These are phyloP conservation scores for Penium margaritaceum DNA, from an alignment of 139 green algal species.

Conservation along the genomic window DNA sequence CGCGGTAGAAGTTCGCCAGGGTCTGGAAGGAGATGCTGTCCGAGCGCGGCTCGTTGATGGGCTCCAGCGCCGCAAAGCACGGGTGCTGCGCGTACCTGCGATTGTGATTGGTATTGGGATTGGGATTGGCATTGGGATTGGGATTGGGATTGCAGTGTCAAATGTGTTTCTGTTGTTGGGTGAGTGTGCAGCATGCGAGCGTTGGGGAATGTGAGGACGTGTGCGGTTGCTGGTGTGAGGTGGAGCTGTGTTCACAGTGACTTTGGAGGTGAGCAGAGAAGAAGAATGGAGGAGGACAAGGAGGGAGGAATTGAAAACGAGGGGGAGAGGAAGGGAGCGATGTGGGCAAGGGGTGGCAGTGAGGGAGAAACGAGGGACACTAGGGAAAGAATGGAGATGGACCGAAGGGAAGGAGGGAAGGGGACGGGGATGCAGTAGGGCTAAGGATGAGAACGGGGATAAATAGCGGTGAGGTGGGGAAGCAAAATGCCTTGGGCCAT, in stretches of 20 bases:
- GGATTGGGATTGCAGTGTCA: no score
- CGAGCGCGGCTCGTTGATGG: conserved; percentile 22
- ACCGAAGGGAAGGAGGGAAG: not conserved
- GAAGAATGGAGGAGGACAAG: not conserved
- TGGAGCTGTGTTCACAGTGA: no score
- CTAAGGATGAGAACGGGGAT: not conserved
- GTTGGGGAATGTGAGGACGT: not conserved
- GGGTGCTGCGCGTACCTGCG: conserved; percentile 13
- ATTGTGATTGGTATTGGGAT: no score
- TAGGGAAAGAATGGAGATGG: not conserved
- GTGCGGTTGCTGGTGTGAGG: not conserved
- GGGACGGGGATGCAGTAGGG: not conserved
- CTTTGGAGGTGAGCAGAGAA: no score
- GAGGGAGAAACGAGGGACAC: not conserved
- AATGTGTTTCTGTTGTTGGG: no score
- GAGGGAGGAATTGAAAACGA: not conserved
- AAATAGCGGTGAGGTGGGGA: not conserved
- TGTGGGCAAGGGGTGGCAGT: no score
- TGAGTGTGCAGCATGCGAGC: not conserved
- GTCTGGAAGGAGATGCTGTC: conserved; percentile 3
- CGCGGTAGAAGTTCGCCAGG: conserved; percentile 16
- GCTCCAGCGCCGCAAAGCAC: conserved; percentile 14
- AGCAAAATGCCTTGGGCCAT: not conserved
- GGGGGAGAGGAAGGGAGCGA: not conserved
- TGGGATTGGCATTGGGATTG: no score